Evolutionary conservation across 139 green algal genomes (phyloP), one percentile per base, ranked within the genome.

Genomic region (Volvox africanus): DNA sequence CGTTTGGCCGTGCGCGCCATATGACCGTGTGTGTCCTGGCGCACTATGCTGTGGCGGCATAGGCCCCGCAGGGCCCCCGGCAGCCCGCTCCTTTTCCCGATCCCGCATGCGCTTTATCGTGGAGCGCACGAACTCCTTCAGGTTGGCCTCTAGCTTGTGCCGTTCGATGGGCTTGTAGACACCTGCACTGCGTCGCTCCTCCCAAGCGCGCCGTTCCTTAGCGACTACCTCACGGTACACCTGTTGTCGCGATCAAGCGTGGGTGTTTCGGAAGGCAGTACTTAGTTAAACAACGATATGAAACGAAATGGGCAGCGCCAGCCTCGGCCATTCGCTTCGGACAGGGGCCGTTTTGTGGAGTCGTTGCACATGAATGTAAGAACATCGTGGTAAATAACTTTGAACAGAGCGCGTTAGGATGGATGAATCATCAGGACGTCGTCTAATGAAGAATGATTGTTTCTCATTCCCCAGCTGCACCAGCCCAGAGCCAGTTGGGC

Each of bases 61-160:
- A 32, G 22, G 22, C 18, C 26, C 71, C 20, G 17, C 71, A 30
- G 71, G 26, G 17, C 0, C 69, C n/a, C 21, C 85, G 28, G 30
- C 71, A 37, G 28, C 86, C 50, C 73, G 83, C 30, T 90, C 85
- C 85, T 89, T 89, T 28, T 89, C 73, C 20, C 87, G 76, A n/a
- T 89, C 89, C 24, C 93, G 92, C 75, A 92, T 81, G 6, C 93
- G 92, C 61, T 91, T 91, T 50, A 95, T 93, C 76, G 88, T 95
- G 73, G 91, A 89, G 16, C 94, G 86, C 77, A 96, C 94, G 91
- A 95, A 97, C 86, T 96, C 95, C 65, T 96, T 95, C n/a, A 97
- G 91, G 92, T 96, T 96, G 33, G 82, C 61, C 93, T 98, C 96
- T 77, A 97, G 85, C 93, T 98, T 97, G 61, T 44, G 28, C 21